These are phyloP conservation scores for Phycomyces blakesleeanus DNA, from an alignment of 192 early-diverging fungal species.

Conservation along the genomic window DNA sequence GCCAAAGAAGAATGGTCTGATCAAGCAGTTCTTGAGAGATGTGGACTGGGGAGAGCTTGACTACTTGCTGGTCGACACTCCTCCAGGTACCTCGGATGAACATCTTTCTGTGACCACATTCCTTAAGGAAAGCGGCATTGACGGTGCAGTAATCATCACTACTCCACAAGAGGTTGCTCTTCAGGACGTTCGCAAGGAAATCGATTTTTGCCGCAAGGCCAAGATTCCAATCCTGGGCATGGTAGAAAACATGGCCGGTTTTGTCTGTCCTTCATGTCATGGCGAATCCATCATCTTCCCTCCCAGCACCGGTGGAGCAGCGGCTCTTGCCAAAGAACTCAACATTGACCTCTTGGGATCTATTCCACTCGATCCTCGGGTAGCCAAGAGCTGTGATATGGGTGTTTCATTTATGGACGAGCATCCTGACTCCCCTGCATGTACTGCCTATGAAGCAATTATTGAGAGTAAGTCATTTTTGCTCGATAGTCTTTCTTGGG, in stretches of 20 bases:
- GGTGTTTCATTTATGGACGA: conserved; percentile 89
- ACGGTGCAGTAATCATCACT: conserved; percentile 88
- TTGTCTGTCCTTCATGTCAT: conserved; percentile 87
- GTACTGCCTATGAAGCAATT: conserved; percentile 59
- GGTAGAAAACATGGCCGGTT: conserved; percentile 97
- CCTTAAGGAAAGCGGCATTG: conserved; percentile 70
- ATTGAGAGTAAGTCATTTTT: conserved; percentile 54
- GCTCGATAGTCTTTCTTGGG: no score
- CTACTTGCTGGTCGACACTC: conserved; percentile 92
- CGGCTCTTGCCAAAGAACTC: conserved; percentile 60
- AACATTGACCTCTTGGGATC: conserved; percentile 61
- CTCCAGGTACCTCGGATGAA: conserved; percentile 96
- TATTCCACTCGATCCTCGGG: conserved; percentile 75
- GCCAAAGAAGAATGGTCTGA: conserved; percentile 90
- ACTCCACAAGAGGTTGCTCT: conserved; percentile 90
- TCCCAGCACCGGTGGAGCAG: conserved; percentile 73
- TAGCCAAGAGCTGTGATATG: conserved; percentile 80
- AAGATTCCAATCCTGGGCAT: conserved; percentile 86
- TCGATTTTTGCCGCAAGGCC: conserved; percentile 93
- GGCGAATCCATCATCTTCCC: conserved; percentile 73
- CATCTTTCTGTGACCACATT: conserved; percentile 85
- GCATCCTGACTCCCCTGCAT: conserved; percentile 85
- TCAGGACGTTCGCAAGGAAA: conserved; percentile 95
- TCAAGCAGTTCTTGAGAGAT: conserved; percentile 95
- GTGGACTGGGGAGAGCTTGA: conserved; percentile 92